Percentiles rank a stretch among this genome's conserved stretches.
These are phyloP conservation scores for Moringa oleifera DNA, from an alignment of 345 rosid species.

Conservation along the genomic window DNA sequence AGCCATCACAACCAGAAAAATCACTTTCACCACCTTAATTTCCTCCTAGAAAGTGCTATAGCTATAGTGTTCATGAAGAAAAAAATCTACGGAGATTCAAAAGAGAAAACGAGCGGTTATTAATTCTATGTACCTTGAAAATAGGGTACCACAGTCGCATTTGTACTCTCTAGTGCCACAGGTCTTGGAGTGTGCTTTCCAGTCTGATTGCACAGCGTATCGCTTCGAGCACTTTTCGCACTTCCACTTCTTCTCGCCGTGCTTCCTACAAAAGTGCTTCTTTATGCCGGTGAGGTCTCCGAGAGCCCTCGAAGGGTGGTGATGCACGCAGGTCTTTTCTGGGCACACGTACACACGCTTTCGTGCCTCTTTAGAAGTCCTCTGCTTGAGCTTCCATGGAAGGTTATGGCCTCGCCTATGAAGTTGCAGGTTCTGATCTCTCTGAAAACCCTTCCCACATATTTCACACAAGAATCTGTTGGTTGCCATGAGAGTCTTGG, in stretches of 20 bases:
- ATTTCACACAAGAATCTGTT: constrained; percentile 93
- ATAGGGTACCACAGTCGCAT: constrained; percentile 91
- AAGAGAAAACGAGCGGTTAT: background rate
- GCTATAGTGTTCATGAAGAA: background rate
- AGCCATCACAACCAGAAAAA: constrained; percentile 13
- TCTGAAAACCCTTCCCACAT: constrained; percentile 95
- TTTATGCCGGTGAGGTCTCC: constrained; percentile 97
- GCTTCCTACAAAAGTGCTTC: constrained; percentile 93
- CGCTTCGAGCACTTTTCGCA: constrained; percentile 92
- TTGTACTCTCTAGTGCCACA: constrained; percentile 96
- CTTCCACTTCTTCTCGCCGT: constrained; percentile 98
- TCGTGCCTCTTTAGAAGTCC: constrained; percentile 66
- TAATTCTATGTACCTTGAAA: constrained; percentile 59
- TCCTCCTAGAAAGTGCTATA: background rate
- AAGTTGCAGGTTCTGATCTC: constrained; percentile 95
- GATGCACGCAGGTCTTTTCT: constrained; percentile 80
- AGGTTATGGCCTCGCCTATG: constrained; percentile 95
- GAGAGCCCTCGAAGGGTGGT: constrained; percentile 88
- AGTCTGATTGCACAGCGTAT: constrained; percentile 95
- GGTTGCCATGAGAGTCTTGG: constrained; percentile 97
- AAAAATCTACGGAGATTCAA: background rate
- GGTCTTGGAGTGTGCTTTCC: constrained; percentile 97
- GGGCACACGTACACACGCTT: constrained; percentile 97
- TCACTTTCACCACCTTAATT: constrained; percentile 4
- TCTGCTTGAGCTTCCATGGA: constrained; percentile 98